Evolutionary conservation across 441 rosid genomes (phyloP), one percentile per base, ranked within the genome.

Genomic region (Rhodomyrtus psidioides): DNA sequence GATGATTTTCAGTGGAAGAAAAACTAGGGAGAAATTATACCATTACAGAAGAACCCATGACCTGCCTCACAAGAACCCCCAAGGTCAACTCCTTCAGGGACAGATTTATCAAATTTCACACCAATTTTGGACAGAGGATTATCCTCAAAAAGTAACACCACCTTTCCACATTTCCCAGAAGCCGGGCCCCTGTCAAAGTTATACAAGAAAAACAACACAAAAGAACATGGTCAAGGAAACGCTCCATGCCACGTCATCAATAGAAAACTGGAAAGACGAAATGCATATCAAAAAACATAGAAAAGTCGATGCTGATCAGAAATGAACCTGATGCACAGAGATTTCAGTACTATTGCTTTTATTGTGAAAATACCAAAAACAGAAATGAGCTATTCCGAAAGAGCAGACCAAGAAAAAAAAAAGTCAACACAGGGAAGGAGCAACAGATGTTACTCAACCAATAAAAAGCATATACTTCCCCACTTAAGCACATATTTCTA

Each of bases 1-100:
- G 42, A 21, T 55, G 12, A 54, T 55, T 82, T 30, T 54, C 7
- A 56, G 49, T 28, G 83, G 17, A 84, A 86, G 54, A 42, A 81
- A 59, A 74, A 49, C 81, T 49, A 85, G 30, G 57, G 28, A 51
- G 81, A 88, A 59, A 87, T 86, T 88, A 90, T 93, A 95, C 97
- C 96, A 85, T 90, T 92, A 90, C 97, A 95, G 90, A 94, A 95
- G 87, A 90, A 94, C 83, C 97, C 97, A 87, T 91, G 89, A 81
- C 96, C 95, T 57, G 39, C 86, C 89, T 94, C 96, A 86, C 96
- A 94, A 12, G 49, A 88, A 86, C 91, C 93, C 85, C 96, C 96
- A 84, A 94, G 96, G 91, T 95, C 96, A 74, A 95, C 97, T 8
- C 97, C 97, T 70, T 94, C 97, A 55, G 91, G 89, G 83, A 95